Evolutionary conservation across 2,329 filamentous ascomycete genomes (phyloP).

Genomic region (Penicillium hesseltinei): DNA sequence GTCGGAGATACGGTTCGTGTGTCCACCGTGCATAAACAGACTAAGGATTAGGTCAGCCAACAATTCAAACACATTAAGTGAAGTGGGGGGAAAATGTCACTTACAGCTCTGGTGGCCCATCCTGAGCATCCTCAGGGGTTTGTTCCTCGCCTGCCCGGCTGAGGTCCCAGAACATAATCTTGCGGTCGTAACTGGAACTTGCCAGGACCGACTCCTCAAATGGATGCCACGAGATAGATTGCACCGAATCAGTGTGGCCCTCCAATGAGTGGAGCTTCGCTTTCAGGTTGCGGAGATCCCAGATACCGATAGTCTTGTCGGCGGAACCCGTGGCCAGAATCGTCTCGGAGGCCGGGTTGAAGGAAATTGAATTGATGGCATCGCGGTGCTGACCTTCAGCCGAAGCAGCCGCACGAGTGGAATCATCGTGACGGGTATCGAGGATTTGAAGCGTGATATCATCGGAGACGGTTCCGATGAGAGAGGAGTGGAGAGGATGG

Average conservation of each 20-base stretch:
- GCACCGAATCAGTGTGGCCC: constrained; percentile 84
- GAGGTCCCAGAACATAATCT: constrained; percentile 96
- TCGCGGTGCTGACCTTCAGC: constrained; percentile 77
- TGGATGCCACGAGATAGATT: constrained; percentile 92
- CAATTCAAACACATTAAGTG: background rate
- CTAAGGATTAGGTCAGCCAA: constrained; percentile 43
- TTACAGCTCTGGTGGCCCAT: constrained; percentile 90
- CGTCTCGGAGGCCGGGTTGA: constrained; percentile 88
- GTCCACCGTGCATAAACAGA: constrained; percentile 97
- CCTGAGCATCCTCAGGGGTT: constrained; percentile 88
- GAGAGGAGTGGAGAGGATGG: constrained; percentile 78
- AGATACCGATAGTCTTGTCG: constrained; percentile 91
- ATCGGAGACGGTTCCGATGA: constrained; percentile 92
- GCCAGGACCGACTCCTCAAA: constrained; percentile 83
- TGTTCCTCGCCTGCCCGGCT: constrained; percentile 91
- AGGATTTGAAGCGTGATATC: constrained; percentile 91
- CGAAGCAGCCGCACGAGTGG: constrained; percentile 65
- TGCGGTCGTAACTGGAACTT: constrained; percentile 86
- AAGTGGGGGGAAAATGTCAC: constrained; percentile 35
- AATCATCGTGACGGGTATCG: constrained; percentile 71
- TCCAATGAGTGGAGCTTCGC: constrained; percentile 87
- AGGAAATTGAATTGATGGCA: constrained; percentile 93
- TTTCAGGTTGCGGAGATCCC: constrained; percentile 90
- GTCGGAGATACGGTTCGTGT: constrained; percentile 94
- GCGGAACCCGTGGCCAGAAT: constrained; percentile 89